Evolutionary conservation across 2,329 filamentous ascomycete species (phyloP), one percentile per base, ranked within the genome.

Genomic region (Penicillium sp.): DNA sequence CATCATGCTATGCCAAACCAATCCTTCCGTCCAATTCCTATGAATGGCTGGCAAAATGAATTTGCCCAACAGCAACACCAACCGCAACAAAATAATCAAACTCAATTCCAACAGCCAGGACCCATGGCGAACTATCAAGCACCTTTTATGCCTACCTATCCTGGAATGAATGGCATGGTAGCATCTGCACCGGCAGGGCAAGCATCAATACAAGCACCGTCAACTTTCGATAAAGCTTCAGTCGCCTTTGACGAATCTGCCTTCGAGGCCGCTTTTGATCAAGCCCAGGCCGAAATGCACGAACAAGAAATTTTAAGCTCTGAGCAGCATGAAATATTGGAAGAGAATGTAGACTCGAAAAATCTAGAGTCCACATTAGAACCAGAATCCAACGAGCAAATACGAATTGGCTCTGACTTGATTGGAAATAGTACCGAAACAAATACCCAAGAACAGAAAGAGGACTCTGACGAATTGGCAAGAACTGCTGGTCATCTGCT

Each of bases 401-500:
- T 72, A 52, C 68, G 65, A 57, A 76, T 78, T 45, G 76, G 76
- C 47, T 76, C 75, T 7, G 76, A 78, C 57, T 71, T 66, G 8
- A 77, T 78, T 52, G 63, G 66, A 8, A 66, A 72, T 52, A 66
- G 65, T 28, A 67, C 71, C 20, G 68, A 71, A 45, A 68, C 67
- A 45, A 65, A 71, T 11, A 59, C 61, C 57, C 56, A 68, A 62
- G 59, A 69, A 38, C 65, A 71, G 61, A 62, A 65, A 43, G 70
- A 74, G 21, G 80, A 87, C 52, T 79, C 84, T 23, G 84, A 90
- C 61, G 89, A 88, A 46, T 80, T 94, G 26, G 86, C 88, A 20
- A 78, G 79, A 42, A 91, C 89, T 1, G 90, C 90, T 5, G 85
- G 83, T 16, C 79, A 87, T 58, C 78, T 95, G 3, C 77, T 94